Conservation (phyloP, 441 rosid genomes). For the Brassica hybrid region DNA sequence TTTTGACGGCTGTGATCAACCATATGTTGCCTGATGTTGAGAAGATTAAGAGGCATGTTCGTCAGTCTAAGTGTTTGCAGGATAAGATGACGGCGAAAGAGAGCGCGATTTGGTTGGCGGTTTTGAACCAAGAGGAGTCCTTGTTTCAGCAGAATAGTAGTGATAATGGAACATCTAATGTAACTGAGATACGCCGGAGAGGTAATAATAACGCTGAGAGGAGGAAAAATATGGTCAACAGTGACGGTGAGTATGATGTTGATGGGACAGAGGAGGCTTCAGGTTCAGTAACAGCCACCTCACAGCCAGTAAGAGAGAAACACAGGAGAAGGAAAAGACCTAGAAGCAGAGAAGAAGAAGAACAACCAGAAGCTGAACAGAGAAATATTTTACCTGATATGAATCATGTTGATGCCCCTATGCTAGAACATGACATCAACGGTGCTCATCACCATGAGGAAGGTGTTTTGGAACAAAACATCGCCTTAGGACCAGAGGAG, state of each 20-base stretch:
- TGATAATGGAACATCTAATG: conserved; percentile 84
- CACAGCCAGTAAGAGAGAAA: too few species aligned
- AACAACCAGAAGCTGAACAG: conserved; percentile 48
- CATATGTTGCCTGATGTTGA: conserved; percentile 97
- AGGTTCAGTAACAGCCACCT: too few species aligned
- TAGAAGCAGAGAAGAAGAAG: conserved; percentile 42
- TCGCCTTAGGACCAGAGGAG: conserved; percentile 51
- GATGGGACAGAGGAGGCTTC: too few species aligned
- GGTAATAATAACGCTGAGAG: conserved; percentile 45
- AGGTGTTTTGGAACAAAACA: conserved; percentile 32
- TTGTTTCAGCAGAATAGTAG: conserved; percentile 74
- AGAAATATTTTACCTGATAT: conserved; percentile 62
- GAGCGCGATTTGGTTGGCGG: too few species aligned
- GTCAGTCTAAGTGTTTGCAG: conserved; percentile 96
- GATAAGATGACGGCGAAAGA: conserved; percentile 99
- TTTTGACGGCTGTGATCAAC: conserved; percentile 91
- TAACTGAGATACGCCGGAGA: conserved; percentile 65
- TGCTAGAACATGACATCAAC: conserved; percentile 49
- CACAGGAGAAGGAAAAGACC: too few species aligned
- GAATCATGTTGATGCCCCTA: conserved; percentile 49
- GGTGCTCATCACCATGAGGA: conserved; percentile 45
- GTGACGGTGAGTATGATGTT: conserved; percentile 88
- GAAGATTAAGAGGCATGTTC: conserved; percentile 88
- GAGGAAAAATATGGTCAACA: conserved; percentile 57
- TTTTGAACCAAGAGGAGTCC: conserved; percentile 83